Base-by-base conservation (phyloP, 176 grass and related monocot species). In the Elaeis guineensis region DNA sequence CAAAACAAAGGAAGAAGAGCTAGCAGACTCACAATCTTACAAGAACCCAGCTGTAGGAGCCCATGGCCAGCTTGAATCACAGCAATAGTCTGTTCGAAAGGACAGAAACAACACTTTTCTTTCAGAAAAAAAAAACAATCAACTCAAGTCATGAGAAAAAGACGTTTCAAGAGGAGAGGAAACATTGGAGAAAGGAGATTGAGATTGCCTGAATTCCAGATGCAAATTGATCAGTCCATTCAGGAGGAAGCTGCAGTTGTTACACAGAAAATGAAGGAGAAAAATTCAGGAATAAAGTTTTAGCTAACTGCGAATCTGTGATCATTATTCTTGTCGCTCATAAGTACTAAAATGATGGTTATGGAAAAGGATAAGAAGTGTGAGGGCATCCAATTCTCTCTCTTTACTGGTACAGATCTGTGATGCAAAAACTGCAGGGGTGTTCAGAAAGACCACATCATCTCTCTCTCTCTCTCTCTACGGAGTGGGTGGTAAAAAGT, bases 31-130 rank as follows among this genome's bases (percentile, higher is more conserved):
- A 98, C 94, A 78, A 98, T 98, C 75, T 98, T 98, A 64, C 88
- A 93, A 49, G 94, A 93, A 16, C 94, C 94, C 24, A 98, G 70
- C 61, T 98, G 94, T 61, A 98, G 79, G 21, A 98, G 94, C 29
- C 94, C 94, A 83, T 98, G 94, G 5, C 88, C 94, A 5, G 94
- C 94, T 86, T 98, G 94, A 79, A 98, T 98, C 61, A 98, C 94
- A 3, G 94, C 85, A 65, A 98, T 98, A 39, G 94, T 98, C 94
- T 98, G 79, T 32, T 55, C 59, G 35, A 44, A 44, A 44, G 35
- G 35, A 44, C 35, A 44, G 9, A 9, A 44, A 44, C 11, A 44
- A 44, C 2, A 44, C 35, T 44, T 44, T 12, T 44, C 11, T 44
- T 44, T 39, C 3, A 2, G 0, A 44, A 44, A 69, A 28, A 16